Evolutionary conservation across 129 eudicot species (phyloP).

Genomic region (Ambrosia artemisiifolia): DNA sequence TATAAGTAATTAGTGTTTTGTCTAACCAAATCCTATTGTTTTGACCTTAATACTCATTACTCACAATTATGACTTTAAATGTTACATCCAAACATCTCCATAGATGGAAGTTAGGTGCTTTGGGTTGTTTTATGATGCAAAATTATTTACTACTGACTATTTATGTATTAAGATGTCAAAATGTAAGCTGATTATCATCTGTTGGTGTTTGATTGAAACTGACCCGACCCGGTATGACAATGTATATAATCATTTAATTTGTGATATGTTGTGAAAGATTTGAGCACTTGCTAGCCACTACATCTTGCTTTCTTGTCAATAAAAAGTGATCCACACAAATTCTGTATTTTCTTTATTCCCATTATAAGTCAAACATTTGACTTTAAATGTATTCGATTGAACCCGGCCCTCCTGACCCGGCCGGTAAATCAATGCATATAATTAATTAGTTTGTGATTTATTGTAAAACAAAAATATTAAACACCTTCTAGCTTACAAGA

Average conservation of each 20-base stretch:
- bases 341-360: too few relatives aligned
- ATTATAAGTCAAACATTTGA: too few relatives aligned
- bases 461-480: background rate
- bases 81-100: background rate
- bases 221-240: background rate
- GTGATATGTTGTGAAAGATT: background rate
- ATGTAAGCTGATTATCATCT: background rate
- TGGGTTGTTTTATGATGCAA: background rate
- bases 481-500: background rate
- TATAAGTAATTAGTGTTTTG: too few relatives aligned
- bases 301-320: constrained; percentile 11
- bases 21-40: too few relatives aligned
- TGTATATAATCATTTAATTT: background rate
- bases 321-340: too few relatives aligned
- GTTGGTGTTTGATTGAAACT: background rate
- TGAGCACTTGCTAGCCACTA: background rate
- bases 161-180: background rate
- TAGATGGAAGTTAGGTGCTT: background rate
- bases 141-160: background rate
- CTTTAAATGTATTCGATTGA: too few relatives aligned
- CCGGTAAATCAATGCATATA: constrained; percentile 1
- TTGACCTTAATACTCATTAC: background rate
- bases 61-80: background rate
- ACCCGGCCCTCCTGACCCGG: background rate
- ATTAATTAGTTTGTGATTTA: background rate